Evolutionary conservation across 176 grass and related monocot species (phyloP), one percentile per base, ranked within the genome.

Genomic region (Oryza longistaminata): DNA sequence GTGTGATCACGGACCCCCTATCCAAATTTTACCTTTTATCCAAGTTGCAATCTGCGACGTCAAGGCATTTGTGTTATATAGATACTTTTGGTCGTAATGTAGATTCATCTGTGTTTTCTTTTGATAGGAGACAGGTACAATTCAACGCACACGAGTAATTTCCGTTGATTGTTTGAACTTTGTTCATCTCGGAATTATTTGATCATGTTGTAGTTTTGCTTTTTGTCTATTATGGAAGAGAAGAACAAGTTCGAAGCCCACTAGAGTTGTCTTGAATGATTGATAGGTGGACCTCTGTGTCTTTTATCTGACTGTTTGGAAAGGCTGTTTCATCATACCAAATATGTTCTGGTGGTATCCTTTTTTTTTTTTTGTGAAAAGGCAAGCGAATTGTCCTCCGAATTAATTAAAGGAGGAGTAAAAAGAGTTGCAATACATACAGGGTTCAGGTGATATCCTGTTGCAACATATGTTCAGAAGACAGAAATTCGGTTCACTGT

Each of bases 11-110:
- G 24, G 40, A 21, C 16, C 80, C 2, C 26, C 14, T 13, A 12
- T 52, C 42, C 16, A 74, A 79, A 29, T 62, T 61, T 73, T 66
- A 71, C 43, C 44, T 49, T 79, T 0, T 68, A 83, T 48, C 15
- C 27, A 74, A 50, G 42, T 83, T 68, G 68, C 46, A 11, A 49
- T 26, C 78, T 39, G 68, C 67, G 11, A 40, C 21, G 43, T 74
- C 21, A 17, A 49, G 80, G 33, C 45, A 42, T 68, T 9, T 77
- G 64, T 43, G 45, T 50, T 83, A 11, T 35, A 12, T 42, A 58
- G 9, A 42, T 55, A 27, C 62, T 15, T 68, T 84, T 55, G 45
- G 8, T 55, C 31, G 66, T 45, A 16, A 52, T 39, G 68, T 45
- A 44, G 50, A 62, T 73, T 44, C 9, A 14, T 27, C 42, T 50